Evolutionary conservation across 1,284 basidiomycete species (phyloP), one percentile per base, ranked within the genome.

Genomic region (Trichosporon sp.): DNA sequence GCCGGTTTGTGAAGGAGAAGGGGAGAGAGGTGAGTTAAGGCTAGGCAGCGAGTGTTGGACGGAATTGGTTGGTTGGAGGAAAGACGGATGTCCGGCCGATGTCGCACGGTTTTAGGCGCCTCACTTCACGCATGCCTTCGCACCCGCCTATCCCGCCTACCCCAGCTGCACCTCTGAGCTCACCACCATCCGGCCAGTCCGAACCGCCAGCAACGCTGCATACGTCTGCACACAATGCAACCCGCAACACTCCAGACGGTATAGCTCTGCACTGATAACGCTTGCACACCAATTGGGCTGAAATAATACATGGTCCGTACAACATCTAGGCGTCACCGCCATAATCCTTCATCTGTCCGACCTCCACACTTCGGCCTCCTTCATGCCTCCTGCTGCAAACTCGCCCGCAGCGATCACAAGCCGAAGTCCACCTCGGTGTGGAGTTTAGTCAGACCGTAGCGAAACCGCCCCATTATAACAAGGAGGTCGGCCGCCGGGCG

Each of bases 401-500:
- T 32, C 21, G 56, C 15, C 11, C 9, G 29, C 56, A 32, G 29
- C 29, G 18, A 9, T 60, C 15, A 31, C 6, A 15, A 29, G 15
- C 18, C 18, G 7, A 60, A 3, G 18, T 60, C 27, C 56, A 32
- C 56, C 56, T 60, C 27, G 56, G 56, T n/a, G 56, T 31, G 9
- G 18, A 60, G 65, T 66, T 67, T 70, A 76, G 74, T 78, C 77
- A 78, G 77, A 78, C 77, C 77, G 65, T 73, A 68, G 35, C 67
- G 71, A 70, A 60, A 21, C 76, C 76, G 76, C 75, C 76, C 75
- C 77, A 75, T 75, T 76, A 66, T 75, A 78, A 78, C 77, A 78
- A 78, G 77, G 77, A 77, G 67, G 68, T 69, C 74, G 76, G 75
- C 75, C 76, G 77, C 77, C 77, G 72, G 73, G 76, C 77, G 75